Evolutionary conservation across 352 stramenopile species (phyloP), one percentile per base, ranked within the genome.

Genomic region (Phytophthora brassicae): DNA sequence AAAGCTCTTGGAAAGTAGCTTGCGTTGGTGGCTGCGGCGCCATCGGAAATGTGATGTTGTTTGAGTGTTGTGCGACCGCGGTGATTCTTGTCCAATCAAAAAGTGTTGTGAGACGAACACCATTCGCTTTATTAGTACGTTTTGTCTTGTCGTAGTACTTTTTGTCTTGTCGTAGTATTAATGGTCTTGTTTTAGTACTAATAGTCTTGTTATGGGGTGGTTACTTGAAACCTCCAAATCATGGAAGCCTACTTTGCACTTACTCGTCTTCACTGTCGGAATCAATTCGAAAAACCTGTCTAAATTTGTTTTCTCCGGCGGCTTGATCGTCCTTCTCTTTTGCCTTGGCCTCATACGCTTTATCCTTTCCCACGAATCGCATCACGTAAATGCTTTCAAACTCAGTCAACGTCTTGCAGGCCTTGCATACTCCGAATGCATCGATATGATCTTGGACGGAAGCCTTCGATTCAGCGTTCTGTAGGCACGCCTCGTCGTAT

Each of bases 361-460:
- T 53, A 22, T 60, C 42, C 31, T 60, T 60, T 33, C 45, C 53
- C 12, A 41, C 23, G 19, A 53, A 60, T 4, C 42, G 6, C 6
- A 16, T 22, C n/a, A 24, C 20, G 22, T 53, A 60, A 11, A 41
- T 16, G 1, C 1, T 13, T 20, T 60, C 42, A 17, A 60, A 53
- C 33, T 60, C 42, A n/a, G 29, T 22, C 8, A 60, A 8, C 1
- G 42, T 41, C 29, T 1, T 20, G n/a, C 53, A 53, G 17, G 19
- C 6, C n/a, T 60, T 46, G 5, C 13, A 1, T 39, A 45, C 52
- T 14, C 28, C 52, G 44, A 60, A 60, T 3, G 1, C 13, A n/a
- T 48, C 20, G n/a, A 60, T 53, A 29, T 60, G 13, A 6, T 60
- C 39, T 35, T 51, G 28, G 14, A 50, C 23, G 50, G 11, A 31